Percentiles rank a stretch among this genome's conserved stretches.
Evolutionary conservation across 2,329 filamentous ascomycete genomes (phyloP).

Genomic region (Rhinocladiella similis): DNA sequence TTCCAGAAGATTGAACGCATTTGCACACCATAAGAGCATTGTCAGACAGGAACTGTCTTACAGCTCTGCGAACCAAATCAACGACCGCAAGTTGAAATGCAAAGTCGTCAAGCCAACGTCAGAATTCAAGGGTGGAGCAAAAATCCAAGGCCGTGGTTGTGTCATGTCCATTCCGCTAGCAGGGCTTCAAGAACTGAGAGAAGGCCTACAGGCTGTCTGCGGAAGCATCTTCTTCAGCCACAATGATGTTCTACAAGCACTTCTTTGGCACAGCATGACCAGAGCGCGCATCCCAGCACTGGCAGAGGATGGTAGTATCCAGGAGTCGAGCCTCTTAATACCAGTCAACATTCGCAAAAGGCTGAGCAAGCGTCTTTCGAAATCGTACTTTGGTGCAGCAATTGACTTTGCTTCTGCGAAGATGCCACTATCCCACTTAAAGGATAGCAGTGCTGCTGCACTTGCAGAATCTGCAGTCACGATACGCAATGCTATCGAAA

Average conservation of each 20-base stretch:
- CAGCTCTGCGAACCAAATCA: constrained; percentile 20
- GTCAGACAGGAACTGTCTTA: constrained; percentile 26
- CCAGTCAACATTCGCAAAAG: constrained; percentile 41
- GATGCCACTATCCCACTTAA: constrained; percentile 30
- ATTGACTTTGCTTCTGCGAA: constrained; percentile 38
- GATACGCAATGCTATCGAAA: constrained; percentile 37
- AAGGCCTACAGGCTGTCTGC: constrained; percentile 3
- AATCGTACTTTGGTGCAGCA: constrained; percentile 41
- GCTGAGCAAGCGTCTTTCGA: constrained; percentile 37
- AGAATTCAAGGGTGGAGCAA: background rate
- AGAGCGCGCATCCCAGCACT: constrained; percentile 36
- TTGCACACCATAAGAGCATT: constrained; percentile 22
- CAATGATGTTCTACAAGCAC: constrained; percentile 31
- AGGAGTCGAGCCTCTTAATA: constrained; percentile 39
- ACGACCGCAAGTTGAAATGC: constrained; percentile 19
- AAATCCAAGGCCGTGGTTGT: constrained; percentile 24
- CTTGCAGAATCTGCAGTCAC: constrained; percentile 38
- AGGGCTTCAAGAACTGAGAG: constrained; percentile 15
- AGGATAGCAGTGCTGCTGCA: constrained; percentile 20
- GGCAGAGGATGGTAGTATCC: constrained; percentile 29
- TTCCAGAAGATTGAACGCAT: constrained; percentile 22
- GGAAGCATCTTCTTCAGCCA: constrained; percentile 13
- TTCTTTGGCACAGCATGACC: constrained; percentile 38
- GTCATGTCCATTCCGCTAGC: constrained; percentile 22
- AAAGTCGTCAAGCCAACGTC: constrained; percentile 10